Percentiles rank a stretch among this genome's conserved stretches.
Conservation (phyloP, 179 eudicot species). For the Sideroxylon spinosum region DNA sequence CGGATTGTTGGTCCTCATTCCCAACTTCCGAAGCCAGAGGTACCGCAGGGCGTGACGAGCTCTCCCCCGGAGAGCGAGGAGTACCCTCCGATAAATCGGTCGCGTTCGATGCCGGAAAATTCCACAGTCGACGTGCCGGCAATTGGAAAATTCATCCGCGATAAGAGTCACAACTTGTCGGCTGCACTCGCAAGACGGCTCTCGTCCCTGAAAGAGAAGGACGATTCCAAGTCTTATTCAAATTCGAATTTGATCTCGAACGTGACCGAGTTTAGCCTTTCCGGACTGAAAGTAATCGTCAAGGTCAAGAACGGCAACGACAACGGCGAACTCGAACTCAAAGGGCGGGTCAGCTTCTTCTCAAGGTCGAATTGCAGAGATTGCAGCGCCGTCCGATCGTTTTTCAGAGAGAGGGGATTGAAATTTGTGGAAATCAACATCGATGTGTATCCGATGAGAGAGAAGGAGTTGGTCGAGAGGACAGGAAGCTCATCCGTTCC, state of each 20-base stretch:
- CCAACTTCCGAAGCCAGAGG: conserved; percentile 55
- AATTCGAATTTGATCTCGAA: conserved; percentile 14
- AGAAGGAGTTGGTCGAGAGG: conserved; percentile 56
- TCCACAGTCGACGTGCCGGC: conserved; percentile 36
- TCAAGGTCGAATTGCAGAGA: conserved; percentile 91
- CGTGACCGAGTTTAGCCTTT: conserved; percentile 65
- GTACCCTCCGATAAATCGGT: not conserved
- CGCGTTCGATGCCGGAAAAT: conserved; percentile 27
- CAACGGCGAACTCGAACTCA: conserved; percentile 24
- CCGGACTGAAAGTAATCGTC: conserved; percentile 71
- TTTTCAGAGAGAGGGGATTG: conserved; percentile 49
- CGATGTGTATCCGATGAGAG: conserved; percentile 67
- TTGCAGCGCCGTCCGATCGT: conserved; percentile 65
- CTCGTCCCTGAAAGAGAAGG: conserved; percentile 25
- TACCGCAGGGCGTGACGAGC: conserved; percentile 39
- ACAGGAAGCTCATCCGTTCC: conserved; percentile 64
- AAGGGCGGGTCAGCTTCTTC: conserved; percentile 75
- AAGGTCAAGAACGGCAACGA: conserved; percentile 28
- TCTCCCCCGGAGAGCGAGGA: conserved; percentile 11
- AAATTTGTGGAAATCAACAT: conserved; percentile 73
- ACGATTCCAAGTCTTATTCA: conserved; percentile 13
- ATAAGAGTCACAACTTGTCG: conserved; percentile 53
- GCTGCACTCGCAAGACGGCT: conserved; percentile 52
- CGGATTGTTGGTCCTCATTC: conserved; percentile 37
- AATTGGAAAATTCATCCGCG: conserved; percentile 57